Evolutionary conservation across 129 eudicot genomes (phyloP).

Genomic region (Centaurea solstitialis): DNA sequence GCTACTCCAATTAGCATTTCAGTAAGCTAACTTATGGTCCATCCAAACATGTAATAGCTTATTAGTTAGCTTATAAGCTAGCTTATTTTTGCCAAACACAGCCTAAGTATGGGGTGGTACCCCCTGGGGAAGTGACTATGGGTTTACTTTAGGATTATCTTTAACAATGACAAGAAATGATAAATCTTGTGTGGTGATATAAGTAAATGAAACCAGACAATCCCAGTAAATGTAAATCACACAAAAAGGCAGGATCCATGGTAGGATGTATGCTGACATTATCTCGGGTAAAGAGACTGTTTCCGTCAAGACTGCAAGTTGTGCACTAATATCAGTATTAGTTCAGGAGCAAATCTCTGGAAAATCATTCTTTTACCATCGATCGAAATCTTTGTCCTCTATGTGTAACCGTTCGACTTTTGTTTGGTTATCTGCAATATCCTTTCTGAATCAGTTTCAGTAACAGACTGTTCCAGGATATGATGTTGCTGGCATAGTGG

Average conservation of each 20-base stretch:
- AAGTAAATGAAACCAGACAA: not conserved
- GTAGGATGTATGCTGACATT: not conserved
- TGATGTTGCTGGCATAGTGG: conserved; percentile 47
- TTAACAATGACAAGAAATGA: not conserved
- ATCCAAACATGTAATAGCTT: too few species aligned
- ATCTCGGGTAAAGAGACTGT: not conserved
- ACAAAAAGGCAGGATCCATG: not conserved
- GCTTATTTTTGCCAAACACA: too few species aligned
- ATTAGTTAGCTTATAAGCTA: too few species aligned
- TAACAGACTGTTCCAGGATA: conserved; percentile 47
- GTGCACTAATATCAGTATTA: not conserved
- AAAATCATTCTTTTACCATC: not conserved
- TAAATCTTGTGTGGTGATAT: not conserved
- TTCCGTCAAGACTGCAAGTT: not conserved
- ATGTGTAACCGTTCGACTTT: not conserved
- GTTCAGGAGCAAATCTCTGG: not conserved
- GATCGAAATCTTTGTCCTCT: not conserved
- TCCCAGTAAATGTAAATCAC: not conserved
- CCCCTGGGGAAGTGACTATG: not conserved
- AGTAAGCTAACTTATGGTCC: too few species aligned
- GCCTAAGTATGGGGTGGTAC: not conserved
- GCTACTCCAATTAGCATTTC: too few species aligned
- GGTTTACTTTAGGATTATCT: not conserved
- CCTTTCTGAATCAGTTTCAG: not conserved
- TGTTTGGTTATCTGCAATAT: not conserved